Evolutionary conservation across 495 filamentous ascomycete genomes (phyloP), one percentile per base, ranked within the genome.

Genomic region (Thermothielavioides terrestris): DNA sequence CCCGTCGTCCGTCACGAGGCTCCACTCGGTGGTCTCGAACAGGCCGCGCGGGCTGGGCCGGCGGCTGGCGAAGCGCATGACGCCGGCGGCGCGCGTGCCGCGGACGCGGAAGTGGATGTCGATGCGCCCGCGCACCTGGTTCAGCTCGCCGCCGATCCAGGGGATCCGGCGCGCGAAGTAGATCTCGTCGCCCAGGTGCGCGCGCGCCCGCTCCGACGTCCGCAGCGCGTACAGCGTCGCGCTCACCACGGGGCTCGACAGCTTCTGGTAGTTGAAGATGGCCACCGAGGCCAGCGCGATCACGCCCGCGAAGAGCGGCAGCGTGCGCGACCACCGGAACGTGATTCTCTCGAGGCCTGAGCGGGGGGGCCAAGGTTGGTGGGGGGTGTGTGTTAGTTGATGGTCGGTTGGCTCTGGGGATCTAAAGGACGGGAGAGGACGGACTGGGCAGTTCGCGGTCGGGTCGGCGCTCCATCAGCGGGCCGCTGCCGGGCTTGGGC

Each of bases 231-330:
- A 98, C 2, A 98, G 76, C 6, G 87, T 91, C 37, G 84, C 86
- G 50, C 77, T 80, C 4, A 95, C 88, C 11, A 96, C 81, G 45
- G 84, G 84, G 15, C 80, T 85, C 2, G 85, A 87, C 2, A 80
- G 77, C 63, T 95, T 95, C 60, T 98, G 91, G 77, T 98, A 97
- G 74, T 98, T 98, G 83, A 98, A 97, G 65, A 95, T 92, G 36
- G 81, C 86, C 31, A 92, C 70, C 52, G 83, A 80, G 42, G 80
- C 82, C 17, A 72, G 72, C 27, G 77, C 77, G 44, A 91, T 73
- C 38, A 82, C 66, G 34, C 73, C 67, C 22, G 74, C 52, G 67
- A 82, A 81, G 48, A 76, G 52, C 31, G 79, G 77, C 21, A 80
- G 43, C 8, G 78, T 77, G 46, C 70, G 68, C 37, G 55, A 53